Conservation (phyloP, 2,329 filamentous ascomycete species). For the Cladosporium oxysporum region DNA sequence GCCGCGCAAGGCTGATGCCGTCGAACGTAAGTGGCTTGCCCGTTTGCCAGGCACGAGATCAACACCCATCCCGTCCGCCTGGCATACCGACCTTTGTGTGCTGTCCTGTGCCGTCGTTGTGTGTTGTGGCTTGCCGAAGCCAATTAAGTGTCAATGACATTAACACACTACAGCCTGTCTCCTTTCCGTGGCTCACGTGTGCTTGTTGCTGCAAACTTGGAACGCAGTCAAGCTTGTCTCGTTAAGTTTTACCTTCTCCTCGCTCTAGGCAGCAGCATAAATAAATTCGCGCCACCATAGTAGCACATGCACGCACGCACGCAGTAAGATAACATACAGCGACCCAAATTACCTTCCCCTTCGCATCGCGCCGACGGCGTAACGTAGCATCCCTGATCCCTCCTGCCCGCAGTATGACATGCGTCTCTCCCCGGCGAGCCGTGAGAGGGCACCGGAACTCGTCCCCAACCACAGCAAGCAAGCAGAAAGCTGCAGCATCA, state of each 20-base stretch:
- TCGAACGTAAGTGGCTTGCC: constrained; percentile 21
- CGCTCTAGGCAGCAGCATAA: neutral
- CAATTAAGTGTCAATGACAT: neutral
- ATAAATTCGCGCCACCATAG: neutral
- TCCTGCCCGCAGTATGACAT: constrained; percentile 13
- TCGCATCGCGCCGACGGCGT: neutral
- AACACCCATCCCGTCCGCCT: neutral
- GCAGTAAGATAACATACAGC: neutral
- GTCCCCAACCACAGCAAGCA: neutral
- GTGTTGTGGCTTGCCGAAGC: neutral
- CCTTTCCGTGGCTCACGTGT: neutral
- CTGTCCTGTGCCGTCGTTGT: neutral
- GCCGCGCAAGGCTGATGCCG: constrained; percentile 15
- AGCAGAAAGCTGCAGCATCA: neutral
- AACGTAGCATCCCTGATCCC: neutral
- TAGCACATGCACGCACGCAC: neutral
- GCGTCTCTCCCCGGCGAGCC: neutral
- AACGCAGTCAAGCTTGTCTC: neutral
- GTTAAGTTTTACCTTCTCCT: neutral
- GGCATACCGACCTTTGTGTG: neutral
- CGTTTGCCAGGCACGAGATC: constrained; percentile 21
- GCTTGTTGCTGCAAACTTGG: neutral
- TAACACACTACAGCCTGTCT: neutral
- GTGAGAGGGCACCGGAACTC: neutral
- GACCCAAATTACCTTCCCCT: neutral